Evolutionary conservation across 2,329 filamentous ascomycete species (phyloP).

Genomic region (Scedosporium apiospermum): DNA sequence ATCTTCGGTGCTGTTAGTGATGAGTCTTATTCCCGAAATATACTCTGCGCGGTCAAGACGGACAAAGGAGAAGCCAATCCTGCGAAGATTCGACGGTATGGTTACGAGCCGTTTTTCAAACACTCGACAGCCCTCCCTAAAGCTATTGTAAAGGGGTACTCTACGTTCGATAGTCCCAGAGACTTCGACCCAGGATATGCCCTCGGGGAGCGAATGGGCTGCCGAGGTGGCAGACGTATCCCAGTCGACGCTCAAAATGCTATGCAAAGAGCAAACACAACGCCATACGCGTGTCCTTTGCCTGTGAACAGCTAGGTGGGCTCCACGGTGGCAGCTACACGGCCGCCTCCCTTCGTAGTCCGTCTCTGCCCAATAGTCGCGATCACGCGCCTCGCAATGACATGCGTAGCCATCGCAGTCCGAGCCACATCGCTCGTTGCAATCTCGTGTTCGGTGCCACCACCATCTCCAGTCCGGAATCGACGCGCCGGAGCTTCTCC

Average conservation of each 20-base stretch:
- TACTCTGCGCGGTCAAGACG: neutral
- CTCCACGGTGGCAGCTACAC: neutral
- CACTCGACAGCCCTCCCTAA: neutral
- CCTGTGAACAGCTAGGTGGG: neutral
- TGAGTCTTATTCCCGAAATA: neutral
- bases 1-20: neutral
- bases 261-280: neutral
- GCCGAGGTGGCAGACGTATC: neutral
- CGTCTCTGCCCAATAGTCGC: too few relatives aligned
- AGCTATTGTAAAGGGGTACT: neutral
- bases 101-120: neutral
- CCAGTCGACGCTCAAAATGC: neutral
- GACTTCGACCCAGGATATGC: neutral
- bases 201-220: neutral
- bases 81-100: neutral
- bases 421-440: too few relatives aligned
- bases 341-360: too few relatives aligned
- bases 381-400: neutral
- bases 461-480: neutral
- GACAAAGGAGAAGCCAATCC: neutral
- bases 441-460: neutral
- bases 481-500: neutral
- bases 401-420: neutral
- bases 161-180: neutral
- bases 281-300: neutral